phyloP scores from a whole-genome alignment of 345 rosid species.

The Cardamine resedifolia region DNA sequence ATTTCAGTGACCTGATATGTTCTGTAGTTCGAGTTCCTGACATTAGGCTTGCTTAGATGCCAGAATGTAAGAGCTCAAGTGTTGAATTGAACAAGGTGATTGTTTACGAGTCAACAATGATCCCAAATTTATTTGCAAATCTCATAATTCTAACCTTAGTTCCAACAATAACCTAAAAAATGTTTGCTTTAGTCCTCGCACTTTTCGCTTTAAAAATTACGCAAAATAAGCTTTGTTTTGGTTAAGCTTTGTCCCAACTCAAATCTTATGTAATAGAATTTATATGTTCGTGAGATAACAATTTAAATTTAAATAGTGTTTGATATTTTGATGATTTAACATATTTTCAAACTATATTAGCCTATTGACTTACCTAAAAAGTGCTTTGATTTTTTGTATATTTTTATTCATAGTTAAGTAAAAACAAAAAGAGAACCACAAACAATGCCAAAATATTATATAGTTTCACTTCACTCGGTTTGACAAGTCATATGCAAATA shows the following conservation, averaged over 20 bases:
- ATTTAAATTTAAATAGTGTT: background rate
- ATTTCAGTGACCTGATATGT: background rate
- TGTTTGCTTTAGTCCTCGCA: too few species aligned
- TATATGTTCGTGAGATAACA: background rate
- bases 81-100: background rate
- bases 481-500: background rate
- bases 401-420: background rate
- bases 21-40: background rate
- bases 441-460: background rate
- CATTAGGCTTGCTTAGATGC: background rate
- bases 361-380: background rate
- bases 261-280: background rate
- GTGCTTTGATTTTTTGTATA: background rate
- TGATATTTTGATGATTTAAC: background rate
- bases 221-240: background rate
- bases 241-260: background rate
- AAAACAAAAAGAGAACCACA: background rate
- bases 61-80: background rate
- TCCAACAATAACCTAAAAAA: too few species aligned
- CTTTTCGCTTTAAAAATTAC: background rate
- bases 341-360: too few species aligned
- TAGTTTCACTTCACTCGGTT: background rate
- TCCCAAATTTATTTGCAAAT: background rate
- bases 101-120: background rate
- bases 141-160: too few species aligned